Conservation (phyloP, 345 rosid genomes). For the Ailanthus altissimus region DNA sequence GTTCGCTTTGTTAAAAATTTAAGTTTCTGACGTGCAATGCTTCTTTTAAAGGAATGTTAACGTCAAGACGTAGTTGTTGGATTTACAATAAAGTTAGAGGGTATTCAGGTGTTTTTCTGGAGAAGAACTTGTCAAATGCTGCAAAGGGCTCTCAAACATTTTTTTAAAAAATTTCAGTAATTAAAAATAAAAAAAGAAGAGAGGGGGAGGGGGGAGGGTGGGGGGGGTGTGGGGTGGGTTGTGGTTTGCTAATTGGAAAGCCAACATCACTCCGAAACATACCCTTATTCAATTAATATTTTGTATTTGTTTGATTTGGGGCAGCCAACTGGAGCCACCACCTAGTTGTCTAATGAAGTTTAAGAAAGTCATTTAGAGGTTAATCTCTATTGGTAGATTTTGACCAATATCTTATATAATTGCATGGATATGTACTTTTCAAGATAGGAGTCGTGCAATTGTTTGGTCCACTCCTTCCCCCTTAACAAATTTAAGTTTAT, state of each 20-base stretch:
- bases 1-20: neutral
- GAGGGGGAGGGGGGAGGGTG: no score
- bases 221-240: no score
- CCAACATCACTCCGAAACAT: neutral
- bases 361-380: neutral
- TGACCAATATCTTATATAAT: neutral
- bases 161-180: neutral
- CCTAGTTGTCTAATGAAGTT: conserved; percentile 7
- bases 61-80: neutral
- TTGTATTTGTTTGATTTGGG: neutral
- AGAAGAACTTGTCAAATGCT: neutral
- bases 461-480: neutral
- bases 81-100: neutral
- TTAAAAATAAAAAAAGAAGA: no score
- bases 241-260: no score
- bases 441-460: neutral
- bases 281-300: neutral
- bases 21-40: neutral
- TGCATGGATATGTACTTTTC: neutral
- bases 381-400: conserved; percentile 6
- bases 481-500: neutral
- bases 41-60: neutral
- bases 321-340: neutral
- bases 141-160: neutral
- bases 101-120: neutral